Evolutionary conservation across 1,284 basidiomycete species (phyloP).

Genomic region (Porogramme epimiltina): DNA sequence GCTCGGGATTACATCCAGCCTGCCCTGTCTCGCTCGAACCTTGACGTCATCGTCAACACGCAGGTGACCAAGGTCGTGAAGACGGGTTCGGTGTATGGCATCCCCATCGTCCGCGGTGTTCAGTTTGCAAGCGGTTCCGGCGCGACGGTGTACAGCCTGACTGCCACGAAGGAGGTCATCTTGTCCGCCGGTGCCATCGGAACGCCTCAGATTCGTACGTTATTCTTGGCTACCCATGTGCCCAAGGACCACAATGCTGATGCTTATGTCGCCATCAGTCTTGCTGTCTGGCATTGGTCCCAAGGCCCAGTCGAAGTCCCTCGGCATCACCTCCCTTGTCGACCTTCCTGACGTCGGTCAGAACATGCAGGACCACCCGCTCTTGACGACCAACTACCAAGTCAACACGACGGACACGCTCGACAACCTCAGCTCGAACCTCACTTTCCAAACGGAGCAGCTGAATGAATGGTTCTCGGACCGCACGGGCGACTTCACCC

Average conservation of each 20-base stretch:
- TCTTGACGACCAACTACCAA: constrained; percentile 15
- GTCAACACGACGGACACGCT: constrained; percentile 19
- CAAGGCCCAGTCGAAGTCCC: constrained; percentile 10
- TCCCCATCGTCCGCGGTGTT: constrained; percentile 33
- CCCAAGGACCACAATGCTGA: neutral
- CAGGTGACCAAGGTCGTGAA: constrained; percentile 40
- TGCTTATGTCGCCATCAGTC: constrained; percentile 20
- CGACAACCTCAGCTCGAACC: constrained; percentile 13
- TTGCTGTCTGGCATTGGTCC: constrained; percentile 30
- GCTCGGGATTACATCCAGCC: constrained; percentile 32
- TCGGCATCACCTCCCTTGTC: constrained; percentile 31
- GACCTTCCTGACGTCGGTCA: constrained; percentile 39
- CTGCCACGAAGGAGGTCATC: constrained; percentile 28
- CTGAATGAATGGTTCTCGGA: constrained; percentile 15
- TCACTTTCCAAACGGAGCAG: constrained; percentile 12
- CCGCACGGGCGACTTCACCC: constrained; percentile 8
- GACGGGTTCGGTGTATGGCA: constrained; percentile 16
- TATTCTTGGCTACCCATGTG: neutral
- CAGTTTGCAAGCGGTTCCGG: constrained; percentile 25
- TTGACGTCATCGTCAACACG: constrained; percentile 42
- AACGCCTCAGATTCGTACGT: constrained; percentile 35
- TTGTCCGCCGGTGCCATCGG: constrained; percentile 20
- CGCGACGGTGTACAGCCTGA: constrained; percentile 14
- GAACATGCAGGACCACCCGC: constrained; percentile 39
- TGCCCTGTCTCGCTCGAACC: constrained; percentile 35